Conservation (phyloP, 1,139 yeast species). For the Taphrina wiesneri region DNA sequence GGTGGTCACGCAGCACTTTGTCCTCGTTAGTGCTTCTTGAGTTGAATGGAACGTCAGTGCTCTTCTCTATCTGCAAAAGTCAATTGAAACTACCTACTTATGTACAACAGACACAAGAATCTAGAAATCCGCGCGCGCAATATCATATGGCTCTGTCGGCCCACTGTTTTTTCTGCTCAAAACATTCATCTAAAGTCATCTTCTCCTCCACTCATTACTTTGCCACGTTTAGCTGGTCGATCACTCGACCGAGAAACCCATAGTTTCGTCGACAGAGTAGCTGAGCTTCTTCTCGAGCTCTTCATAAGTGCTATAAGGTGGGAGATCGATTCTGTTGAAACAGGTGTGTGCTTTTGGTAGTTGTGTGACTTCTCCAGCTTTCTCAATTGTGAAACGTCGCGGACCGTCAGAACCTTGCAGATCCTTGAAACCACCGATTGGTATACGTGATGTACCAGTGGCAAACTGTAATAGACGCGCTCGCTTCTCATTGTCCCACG, state of each 20-base stretch:
- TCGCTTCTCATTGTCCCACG: constrained; percentile 96
- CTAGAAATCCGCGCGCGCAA: background rate
- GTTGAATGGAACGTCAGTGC: no score
- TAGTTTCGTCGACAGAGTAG: constrained; percentile 88
- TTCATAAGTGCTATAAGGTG: constrained; percentile 75
- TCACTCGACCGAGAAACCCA: constrained; percentile 63
- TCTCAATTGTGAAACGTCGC: constrained; percentile 95
- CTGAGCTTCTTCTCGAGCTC: constrained; percentile 77
- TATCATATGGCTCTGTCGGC: background rate
- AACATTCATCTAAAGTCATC: background rate
- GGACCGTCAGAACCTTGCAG: constrained; percentile 99
- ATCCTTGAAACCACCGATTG: constrained; percentile 97
- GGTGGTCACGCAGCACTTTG: no score
- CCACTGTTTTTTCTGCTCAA: background rate
- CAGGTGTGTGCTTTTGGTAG: constrained; percentile 94
- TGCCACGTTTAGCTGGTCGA: no score
- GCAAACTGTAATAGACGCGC: constrained; percentile 94
- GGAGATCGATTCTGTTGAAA: constrained; percentile 89
- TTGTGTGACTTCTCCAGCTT: constrained; percentile 91
- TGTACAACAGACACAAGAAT: background rate
- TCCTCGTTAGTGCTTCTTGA: no score
- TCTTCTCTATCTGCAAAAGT: background rate
- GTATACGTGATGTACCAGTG: constrained; percentile 98
- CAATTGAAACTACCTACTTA: background rate
- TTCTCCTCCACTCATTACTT: background rate